Percentiles rank a stretch among this genome's conserved stretches.
These are phyloP conservation scores for Camptophora hylomeconis DNA, from an alignment of 2,329 filamentous ascomycete species.

Conservation along the genomic window DNA sequence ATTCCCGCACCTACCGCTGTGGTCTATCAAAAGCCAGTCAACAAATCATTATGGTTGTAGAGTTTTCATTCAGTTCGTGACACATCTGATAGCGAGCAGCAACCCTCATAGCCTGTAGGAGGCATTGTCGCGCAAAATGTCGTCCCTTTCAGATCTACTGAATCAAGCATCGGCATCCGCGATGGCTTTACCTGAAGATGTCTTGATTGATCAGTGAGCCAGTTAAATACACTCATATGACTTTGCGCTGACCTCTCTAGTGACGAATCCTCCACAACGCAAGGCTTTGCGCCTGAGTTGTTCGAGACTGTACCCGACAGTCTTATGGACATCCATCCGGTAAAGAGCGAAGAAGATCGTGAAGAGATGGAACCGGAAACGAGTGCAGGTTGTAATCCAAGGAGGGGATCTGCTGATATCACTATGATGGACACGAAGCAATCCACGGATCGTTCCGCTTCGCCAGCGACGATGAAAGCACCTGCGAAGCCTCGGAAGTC, in stretches of 20 bases:
- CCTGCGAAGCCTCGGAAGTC: constrained; percentile 11
- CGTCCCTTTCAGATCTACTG: constrained; percentile 5
- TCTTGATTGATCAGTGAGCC: neutral
- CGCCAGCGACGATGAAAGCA: constrained; percentile 11
- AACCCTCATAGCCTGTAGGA: too few relatives aligned
- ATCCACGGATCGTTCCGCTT: neutral
- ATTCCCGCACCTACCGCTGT: too few relatives aligned
- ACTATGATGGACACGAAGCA: constrained; percentile 6
- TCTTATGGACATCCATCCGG: constrained; percentile 7
- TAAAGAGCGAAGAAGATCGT: constrained; percentile 8
- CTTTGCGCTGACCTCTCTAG: constrained; percentile 2
- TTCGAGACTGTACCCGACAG: constrained; percentile 9
- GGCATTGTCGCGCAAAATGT: too few relatives aligned
- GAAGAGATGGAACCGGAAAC: constrained; percentile 4
- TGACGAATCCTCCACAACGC: constrained; percentile 1
- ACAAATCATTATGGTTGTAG: too few relatives aligned
- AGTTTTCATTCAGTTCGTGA: too few relatives aligned
- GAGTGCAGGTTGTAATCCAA: neutral
- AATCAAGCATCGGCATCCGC: constrained; percentile 4
- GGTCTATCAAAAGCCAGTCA: too few relatives aligned
- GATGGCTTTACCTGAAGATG: constrained; percentile 1
- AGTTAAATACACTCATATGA: neutral
- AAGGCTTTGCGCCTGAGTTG: constrained; percentile 15
- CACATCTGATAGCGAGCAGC: too few relatives aligned
- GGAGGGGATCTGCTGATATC: constrained; percentile 2